These are phyloP conservation scores for Parmales sp. DNA, from an alignment of 108 stramenopile species.

Conservation along the genomic window DNA sequence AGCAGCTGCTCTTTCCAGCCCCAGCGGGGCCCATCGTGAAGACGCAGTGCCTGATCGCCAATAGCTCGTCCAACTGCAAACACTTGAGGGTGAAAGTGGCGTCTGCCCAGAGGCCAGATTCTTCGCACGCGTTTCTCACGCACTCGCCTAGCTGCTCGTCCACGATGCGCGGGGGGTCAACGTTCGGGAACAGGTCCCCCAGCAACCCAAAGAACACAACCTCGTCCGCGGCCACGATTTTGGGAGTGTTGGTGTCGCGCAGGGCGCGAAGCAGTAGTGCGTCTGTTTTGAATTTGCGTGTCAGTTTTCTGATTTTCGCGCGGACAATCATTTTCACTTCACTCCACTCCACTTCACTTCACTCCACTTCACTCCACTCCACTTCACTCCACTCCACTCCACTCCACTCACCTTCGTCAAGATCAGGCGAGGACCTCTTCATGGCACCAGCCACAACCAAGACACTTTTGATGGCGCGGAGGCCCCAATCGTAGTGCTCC, in stretches of 20 bases:
- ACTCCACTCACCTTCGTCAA: too few species aligned
- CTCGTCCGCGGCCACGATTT: slow-evolving; percentile 59
- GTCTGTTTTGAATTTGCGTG: slow-evolving; percentile 46
- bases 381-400: too few species aligned
- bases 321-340: too few species aligned
- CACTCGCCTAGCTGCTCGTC: slow-evolving; percentile 10
- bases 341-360: too few species aligned
- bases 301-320: slow-evolving; percentile 19
- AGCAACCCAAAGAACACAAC: slow-evolving; percentile 54
- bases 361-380: too few species aligned
- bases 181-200: slow-evolving; percentile 54
- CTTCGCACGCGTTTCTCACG: slow-evolving; percentile 18
- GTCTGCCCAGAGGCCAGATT: slow-evolving; percentile 20
- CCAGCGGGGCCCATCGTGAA: slow-evolving; percentile 59
- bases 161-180: slow-evolving; percentile 27
- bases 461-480: slow-evolving; percentile 55
- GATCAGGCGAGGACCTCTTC: slow-evolving; percentile 46
- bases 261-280: slow-evolving; percentile 57
- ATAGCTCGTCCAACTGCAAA: slow-evolving; percentile 56
- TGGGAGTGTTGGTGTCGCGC: slow-evolving; percentile 62
- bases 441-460: slow-evolving; percentile 61
- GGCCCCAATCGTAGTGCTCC: slow-evolving; percentile 62
- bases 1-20: slow-evolving; percentile 50
- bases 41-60: slow-evolving; percentile 56
- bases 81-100: slow-evolving; percentile 26